These are phyloP conservation scores for Cercospora sp. DNA, from an alignment of 2,329 filamentous ascomycete species.

Conservation along the genomic window DNA sequence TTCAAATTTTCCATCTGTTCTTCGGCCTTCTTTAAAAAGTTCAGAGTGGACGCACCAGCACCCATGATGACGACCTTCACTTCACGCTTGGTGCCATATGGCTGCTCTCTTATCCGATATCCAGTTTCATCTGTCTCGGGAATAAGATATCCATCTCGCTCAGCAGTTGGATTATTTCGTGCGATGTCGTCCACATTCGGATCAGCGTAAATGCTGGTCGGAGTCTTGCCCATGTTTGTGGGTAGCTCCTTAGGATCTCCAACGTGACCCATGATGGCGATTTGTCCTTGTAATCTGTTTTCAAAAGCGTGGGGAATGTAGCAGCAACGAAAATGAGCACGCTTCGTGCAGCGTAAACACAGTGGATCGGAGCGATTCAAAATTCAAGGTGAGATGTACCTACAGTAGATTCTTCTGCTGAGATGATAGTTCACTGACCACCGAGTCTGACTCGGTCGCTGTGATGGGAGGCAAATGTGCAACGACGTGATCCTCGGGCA, in stretches of 20 bases:
- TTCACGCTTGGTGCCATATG: slow-evolving; percentile 45
- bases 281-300: neutral
- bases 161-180: slow-evolving; percentile 29
- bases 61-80: slow-evolving; percentile 47
- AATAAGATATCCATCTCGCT: slow-evolving; percentile 37
- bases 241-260: slow-evolving; percentile 5
- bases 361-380: neutral
- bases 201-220: slow-evolving; percentile 27
- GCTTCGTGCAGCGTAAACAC: neutral
- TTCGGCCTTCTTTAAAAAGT: slow-evolving; percentile 48
- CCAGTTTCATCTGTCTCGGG: slow-evolving; percentile 44
- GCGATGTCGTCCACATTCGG: slow-evolving; percentile 29
- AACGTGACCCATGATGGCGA: slow-evolving; percentile 11
- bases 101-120: slow-evolving; percentile 47
- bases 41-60: slow-evolving; percentile 45
- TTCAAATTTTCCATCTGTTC: slow-evolving; percentile 45
- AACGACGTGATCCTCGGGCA: slow-evolving; percentile 1
- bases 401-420: neutral
- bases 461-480: neutral
- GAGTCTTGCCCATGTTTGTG: neutral
- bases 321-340: neutral
- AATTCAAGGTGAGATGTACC: neutral
- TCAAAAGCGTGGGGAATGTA: neutral
- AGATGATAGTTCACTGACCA: neutral
- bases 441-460: neutral